Base-by-base conservation (phyloP, 2,329 filamentous ascomycete genomes). In the Aspergillus cejpii region DNA sequence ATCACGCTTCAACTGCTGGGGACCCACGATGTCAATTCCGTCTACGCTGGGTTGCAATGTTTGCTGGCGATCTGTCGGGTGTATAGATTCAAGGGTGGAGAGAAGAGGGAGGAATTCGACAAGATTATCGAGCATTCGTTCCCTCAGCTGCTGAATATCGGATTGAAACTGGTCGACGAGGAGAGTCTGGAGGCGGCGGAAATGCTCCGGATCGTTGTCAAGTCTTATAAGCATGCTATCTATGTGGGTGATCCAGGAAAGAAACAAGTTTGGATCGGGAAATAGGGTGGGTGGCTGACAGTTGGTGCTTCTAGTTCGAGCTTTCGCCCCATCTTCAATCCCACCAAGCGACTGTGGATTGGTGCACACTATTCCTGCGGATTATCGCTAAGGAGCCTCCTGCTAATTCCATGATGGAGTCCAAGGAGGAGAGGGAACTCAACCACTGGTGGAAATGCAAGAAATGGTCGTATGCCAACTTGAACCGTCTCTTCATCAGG, bases 381-480 rank as follows among this genome's bases (percentile, higher is more conserved):
- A 87, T 94, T 41, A 86, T 97, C 27, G 83, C 84, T 55, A 97
- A 97, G 69, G 74, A 83, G 17, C 82, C 87, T 27, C 92, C 92
- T 3, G 77, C 85, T 44, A 81, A 77, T 56, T 84, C 90, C 27
- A 83, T 97, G 78, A 68, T 75, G 46, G 88, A 94, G 48, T 87
- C 87, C 49, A 72, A 84, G 41, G 82, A 87, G 47, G 91, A 97
- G 62, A 81, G 92, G 46, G 92, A 97, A 69, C 80, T 84, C 59
- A 90, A 95, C 64, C 89, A 96, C 67, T 98, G 92, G 91, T 98
- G 91, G 91, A 98, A 97, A 75, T 87, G 90, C 52, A 97, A 97
- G 82, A 98, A 98, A 71, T 97, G 92, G 92, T 86, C 91, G 11
- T 98, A 96, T 69, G 94, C 92, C 61, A 97, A 97, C 68, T 72